A percentile compares a stretch with the other conserved stretches of the same genome.
Conservation (phyloP, 371 early-diverging fungal genomes). For the Rhizopus stolonifer region DNA sequence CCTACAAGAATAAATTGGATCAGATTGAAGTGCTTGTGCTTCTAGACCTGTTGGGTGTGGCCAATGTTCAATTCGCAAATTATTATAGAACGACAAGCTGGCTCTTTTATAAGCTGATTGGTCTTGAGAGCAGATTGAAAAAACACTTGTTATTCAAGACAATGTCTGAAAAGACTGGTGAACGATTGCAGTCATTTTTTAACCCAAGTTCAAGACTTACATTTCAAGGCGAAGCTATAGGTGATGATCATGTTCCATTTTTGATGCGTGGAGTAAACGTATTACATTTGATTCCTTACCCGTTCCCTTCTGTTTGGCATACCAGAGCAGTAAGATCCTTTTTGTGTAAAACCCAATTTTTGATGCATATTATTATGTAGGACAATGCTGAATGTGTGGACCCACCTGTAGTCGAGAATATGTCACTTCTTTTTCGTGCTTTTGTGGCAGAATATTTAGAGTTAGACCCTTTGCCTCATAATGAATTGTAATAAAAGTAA, state of each 20-base stretch:
- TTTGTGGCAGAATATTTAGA: conserved; percentile 61
- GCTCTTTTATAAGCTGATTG: conserved; percentile 54
- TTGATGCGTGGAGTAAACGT: conserved; percentile 75
- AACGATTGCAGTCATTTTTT: conserved; percentile 29
- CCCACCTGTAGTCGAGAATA: conserved; percentile 44
- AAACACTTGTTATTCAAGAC: conserved; percentile 22
- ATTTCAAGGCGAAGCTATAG: conserved; percentile 49
- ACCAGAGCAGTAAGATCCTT: conserved; percentile 47
- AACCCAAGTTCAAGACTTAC: conserved; percentile 38
- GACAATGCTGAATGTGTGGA: conserved; percentile 44
- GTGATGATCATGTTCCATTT: conserved; percentile 96
- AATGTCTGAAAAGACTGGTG: conserved; percentile 24
- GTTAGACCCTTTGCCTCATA: conserved; percentile 33
- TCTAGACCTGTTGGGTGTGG: conserved; percentile 82
- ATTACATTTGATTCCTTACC: conserved; percentile 86
- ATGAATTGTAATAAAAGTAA: conserved; percentile 19
- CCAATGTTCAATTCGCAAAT: conserved; percentile 50
- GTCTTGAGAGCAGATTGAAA: conserved; percentile 48
- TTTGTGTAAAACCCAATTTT: background rate
- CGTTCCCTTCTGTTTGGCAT: conserved; percentile 95
- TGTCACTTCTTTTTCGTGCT: conserved; percentile 50
- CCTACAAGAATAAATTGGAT: conserved; percentile 41
- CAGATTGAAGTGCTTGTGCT: conserved; percentile 87
- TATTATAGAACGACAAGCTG: conserved; percentile 64
- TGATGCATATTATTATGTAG: conserved; percentile 3